Conservation (phyloP, 768 basidiomycete genomes). For the Naganishia randhawae region DNA sequence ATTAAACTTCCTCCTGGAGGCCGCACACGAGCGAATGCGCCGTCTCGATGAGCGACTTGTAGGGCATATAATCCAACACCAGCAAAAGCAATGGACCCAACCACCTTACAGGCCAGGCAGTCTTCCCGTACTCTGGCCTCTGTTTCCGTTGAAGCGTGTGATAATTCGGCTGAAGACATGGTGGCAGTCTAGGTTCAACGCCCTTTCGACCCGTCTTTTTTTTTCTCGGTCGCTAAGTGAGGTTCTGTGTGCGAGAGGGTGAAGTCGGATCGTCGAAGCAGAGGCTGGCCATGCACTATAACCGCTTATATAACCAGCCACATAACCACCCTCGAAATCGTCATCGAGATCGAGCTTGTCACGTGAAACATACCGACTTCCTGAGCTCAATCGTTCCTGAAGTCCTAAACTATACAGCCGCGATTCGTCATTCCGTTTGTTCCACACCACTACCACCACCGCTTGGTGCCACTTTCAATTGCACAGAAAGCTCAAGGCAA, state of each 20-base stretch:
- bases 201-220: too few species aligned
- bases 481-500: background rate
- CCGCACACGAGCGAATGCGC: slow-evolving; percentile 13
- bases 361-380: too few species aligned
- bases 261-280: too few species aligned
- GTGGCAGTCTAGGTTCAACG: background rate
- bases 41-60: slow-evolving; percentile 14
- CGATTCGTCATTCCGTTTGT: slow-evolving; percentile 20
- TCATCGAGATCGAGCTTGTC: slow-evolving; percentile 1
- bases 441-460: background rate
- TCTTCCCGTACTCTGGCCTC: background rate
- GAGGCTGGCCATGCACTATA: too few species aligned
- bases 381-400: background rate
- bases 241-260: too few species aligned
- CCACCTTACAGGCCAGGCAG: slow-evolving; percentile 24
- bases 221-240: too few species aligned
- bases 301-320: too few species aligned
- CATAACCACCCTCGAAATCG: too few species aligned
- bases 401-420: background rate
- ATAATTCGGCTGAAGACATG: slow-evolving; percentile 14
- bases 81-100: slow-evolving; percentile 19
- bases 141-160: slow-evolving; percentile 13
- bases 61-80: slow-evolving; percentile 25
- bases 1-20: slow-evolving; percentile 14
- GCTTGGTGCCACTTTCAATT: background rate